Conservation (phyloP, 176 grass and related monocot genomes). For the Musa troglodytarum region DNA sequence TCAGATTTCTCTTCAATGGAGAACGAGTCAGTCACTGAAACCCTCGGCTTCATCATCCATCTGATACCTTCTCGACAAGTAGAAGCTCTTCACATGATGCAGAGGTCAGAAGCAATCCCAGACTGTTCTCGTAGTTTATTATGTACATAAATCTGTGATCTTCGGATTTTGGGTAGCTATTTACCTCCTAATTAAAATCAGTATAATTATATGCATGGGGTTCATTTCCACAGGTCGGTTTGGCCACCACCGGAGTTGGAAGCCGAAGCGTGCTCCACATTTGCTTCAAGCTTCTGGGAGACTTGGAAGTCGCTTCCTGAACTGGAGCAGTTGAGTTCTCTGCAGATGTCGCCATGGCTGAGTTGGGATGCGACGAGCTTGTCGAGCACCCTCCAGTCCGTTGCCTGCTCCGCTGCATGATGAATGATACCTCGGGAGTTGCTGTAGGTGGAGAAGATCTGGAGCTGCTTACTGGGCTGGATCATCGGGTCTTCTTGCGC, state of each 20-base stretch:
- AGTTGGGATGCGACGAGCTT: constrained; percentile 66
- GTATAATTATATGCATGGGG: neutral
- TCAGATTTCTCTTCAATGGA: neutral
- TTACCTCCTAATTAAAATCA: neutral
- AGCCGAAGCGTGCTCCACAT: constrained; percentile 43
- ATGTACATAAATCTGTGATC: constrained; percentile 15
- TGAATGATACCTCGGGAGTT: neutral
- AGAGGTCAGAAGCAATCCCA: neutral
- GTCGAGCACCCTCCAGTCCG: constrained; percentile 73
- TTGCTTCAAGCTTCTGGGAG: constrained; percentile 37
- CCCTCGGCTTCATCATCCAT: constrained; percentile 1
- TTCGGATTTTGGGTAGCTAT: no score
- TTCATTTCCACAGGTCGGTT: constrained; percentile 23
- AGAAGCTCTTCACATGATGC: neutral
- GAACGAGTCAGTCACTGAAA: neutral
- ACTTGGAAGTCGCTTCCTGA: constrained; percentile 25
- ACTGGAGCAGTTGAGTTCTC: constrained; percentile 37
- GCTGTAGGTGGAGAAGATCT: neutral
- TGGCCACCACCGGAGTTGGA: constrained; percentile 33
- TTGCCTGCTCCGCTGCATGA: neutral
- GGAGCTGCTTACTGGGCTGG: constrained; percentile 14
- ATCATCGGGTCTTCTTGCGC: constrained; percentile 16
- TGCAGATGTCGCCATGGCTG: constrained; percentile 31
- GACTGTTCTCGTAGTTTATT: constrained; percentile 1
- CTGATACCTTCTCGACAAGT: no score